A percentile compares a stretch with the other conserved stretches of the same genome.
Conservation (phyloP, 2,329 filamentous ascomycete genomes). For the Trichophyton simii region DNA sequence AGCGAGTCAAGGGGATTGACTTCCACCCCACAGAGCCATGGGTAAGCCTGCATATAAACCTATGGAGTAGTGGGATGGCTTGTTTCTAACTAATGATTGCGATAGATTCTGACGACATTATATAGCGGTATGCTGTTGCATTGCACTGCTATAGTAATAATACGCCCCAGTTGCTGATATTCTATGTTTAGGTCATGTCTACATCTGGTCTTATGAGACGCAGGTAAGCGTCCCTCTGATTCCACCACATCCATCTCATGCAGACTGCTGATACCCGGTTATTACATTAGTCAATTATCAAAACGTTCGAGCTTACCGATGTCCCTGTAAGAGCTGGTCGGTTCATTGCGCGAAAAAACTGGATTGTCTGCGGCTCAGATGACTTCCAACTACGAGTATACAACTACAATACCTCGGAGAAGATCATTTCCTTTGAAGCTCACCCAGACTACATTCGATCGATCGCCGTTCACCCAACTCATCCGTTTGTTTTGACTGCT, state of each 20-base stretch:
- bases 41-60: slow-evolving; percentile 40
- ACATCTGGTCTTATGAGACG: slow-evolving; percentile 98
- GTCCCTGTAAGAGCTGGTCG: slow-evolving; percentile 93
- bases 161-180: slow-evolving; percentile 11
- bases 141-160: not conserved
- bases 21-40: slow-evolving; percentile 96
- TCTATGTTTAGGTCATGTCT: slow-evolving; percentile 65
- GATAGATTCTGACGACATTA: slow-evolving; percentile 68
- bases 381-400: slow-evolving; percentile 84
- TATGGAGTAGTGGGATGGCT: not conserved
- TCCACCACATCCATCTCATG: not conserved
- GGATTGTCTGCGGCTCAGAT: slow-evolving; percentile 91
- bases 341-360: slow-evolving; percentile 96
- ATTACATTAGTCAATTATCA: slow-evolving; percentile 62
- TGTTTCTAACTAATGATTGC: slow-evolving; percentile 21
- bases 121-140: slow-evolving; percentile 62
- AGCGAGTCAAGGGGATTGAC: slow-evolving; percentile 94
- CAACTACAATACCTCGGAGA: slow-evolving; percentile 99
- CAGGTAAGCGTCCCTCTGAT: slow-evolving; percentile 42
- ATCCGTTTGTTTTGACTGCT: slow-evolving; percentile 89
- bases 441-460: slow-evolving; percentile 98
- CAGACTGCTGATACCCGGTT: slow-evolving; percentile 1
- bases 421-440: slow-evolving; percentile 92
- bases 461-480: slow-evolving; percentile 87
- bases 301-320: slow-evolving; percentile 97